These are phyloP conservation scores for Ceraceosorus guamensis DNA, from an alignment of 1,284 basidiomycete genomes.

Conservation along the genomic window DNA sequence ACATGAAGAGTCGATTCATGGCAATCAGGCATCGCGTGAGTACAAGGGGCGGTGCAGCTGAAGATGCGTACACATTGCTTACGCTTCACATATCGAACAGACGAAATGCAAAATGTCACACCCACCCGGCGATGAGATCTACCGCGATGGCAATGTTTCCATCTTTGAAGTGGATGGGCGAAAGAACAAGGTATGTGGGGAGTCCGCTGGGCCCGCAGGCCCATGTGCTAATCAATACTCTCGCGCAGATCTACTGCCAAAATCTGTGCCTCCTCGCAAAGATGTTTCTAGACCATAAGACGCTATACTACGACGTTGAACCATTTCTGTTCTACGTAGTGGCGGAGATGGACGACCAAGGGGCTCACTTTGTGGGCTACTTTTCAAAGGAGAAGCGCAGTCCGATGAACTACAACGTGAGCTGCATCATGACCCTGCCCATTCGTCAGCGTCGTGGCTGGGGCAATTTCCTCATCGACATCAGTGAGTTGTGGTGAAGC, in stretches of 20 bases:
- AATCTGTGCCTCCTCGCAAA: conserved; percentile 94
- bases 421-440: conserved; percentile 94
- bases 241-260: conserved; percentile 71
- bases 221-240: neutral
- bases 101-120: conserved; percentile 83
- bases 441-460: conserved; percentile 95
- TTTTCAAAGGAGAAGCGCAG: conserved; percentile 99
- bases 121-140: conserved; percentile 95
- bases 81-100: conserved; percentile 4
- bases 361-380: conserved; percentile 93
- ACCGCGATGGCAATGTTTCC: conserved; percentile 88
- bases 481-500: conserved; percentile 2
- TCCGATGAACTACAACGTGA: conserved; percentile 95
- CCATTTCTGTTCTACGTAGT: conserved; percentile 99
- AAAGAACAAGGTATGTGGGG: conserved; percentile 60
- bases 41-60: neutral
- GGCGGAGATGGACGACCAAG: conserved; percentile 77
- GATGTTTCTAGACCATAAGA: conserved; percentile 99
- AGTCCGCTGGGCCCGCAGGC: neutral
- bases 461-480: conserved; percentile 89
- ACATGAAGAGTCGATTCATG: conserved; percentile 91
- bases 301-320: conserved; percentile 98
- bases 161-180: conserved; percentile 98
- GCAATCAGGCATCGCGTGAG: conserved; percentile 72
- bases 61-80: conserved; percentile 10